Conservation (phyloP, 768 basidiomycete species). For the Clitopilus passeckerianus region DNA sequence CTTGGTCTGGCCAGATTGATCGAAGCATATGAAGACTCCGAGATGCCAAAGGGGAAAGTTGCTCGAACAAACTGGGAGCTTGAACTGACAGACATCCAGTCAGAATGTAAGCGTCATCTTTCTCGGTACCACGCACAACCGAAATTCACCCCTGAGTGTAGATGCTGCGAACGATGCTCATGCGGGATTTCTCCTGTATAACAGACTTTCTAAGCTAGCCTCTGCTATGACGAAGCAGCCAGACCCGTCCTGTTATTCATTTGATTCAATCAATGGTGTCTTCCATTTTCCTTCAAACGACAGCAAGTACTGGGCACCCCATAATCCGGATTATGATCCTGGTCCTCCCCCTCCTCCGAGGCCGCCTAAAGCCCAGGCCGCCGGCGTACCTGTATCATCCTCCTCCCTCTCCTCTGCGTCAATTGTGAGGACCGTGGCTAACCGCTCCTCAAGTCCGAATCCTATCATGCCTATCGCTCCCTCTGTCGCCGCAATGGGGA, state of each 20-base stretch:
- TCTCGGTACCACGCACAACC: neutral
- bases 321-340: slow-evolving; percentile 69
- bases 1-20: slow-evolving; percentile 64
- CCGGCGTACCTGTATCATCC: neutral
- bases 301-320: slow-evolving; percentile 45
- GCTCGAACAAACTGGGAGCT: slow-evolving; percentile 70
- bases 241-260: slow-evolving; percentile 46
- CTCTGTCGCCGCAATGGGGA: neutral
- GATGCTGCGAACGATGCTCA: slow-evolving; percentile 75
- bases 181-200: slow-evolving; percentile 53
- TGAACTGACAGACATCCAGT: slow-evolving; percentile 37
- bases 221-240: slow-evolving; percentile 25
- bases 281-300: slow-evolving; percentile 32
- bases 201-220: slow-evolving; percentile 39
- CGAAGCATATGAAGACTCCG: slow-evolving; percentile 51
- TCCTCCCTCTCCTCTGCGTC: neutral
- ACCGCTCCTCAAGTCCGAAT: neutral
- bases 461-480: neutral
- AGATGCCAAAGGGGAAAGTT: slow-evolving; percentile 54
- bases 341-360: slow-evolving; percentile 58
- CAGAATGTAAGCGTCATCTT: slow-evolving; percentile 46
- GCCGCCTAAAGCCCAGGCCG: slow-evolving; percentile 4
- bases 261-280: slow-evolving; percentile 44
- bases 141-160: slow-evolving; percentile 17
- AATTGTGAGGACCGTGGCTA: neutral